A percentile compares a stretch with the other conserved stretches of the same genome.
Conservation (phyloP, 805 yeast genomes). For the Metschnikowia matae region DNA sequence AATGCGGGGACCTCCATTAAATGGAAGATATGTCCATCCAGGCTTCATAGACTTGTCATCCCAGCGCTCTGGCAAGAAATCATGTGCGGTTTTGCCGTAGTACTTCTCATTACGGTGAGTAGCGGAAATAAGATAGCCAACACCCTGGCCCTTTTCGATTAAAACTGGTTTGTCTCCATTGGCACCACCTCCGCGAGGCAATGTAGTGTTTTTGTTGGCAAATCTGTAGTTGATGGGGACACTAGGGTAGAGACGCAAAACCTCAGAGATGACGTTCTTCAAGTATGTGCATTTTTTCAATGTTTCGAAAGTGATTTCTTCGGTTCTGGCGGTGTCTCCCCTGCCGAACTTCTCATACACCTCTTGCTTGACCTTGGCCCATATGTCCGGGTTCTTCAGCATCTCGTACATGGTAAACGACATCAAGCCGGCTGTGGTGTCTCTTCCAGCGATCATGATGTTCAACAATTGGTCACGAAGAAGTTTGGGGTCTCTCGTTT, state of each 20-base stretch:
- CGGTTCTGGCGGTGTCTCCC: constrained; percentile 19
- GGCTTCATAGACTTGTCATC: constrained; percentile 3
- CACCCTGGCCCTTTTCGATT: constrained; percentile 10
- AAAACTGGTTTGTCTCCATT: constrained; percentile 35
- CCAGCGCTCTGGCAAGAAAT: constrained; percentile 17
- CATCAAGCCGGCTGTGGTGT: constrained; percentile 16
- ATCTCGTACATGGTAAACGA: constrained; percentile 22
- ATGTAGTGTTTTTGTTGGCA: constrained; percentile 42
- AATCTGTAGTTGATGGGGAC: constrained; percentile 48
- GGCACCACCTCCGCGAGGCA: constrained; percentile 49
- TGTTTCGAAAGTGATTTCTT: constrained; percentile 42
- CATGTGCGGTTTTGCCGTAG: constrained; percentile 14
- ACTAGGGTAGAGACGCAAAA: constrained; percentile 47
- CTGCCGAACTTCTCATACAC: constrained; percentile 21
- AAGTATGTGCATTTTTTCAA: constrained; percentile 45
- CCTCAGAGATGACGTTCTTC: constrained; percentile 44
- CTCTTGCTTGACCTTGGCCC: constrained; percentile 26
- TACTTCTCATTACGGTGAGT: constrained; percentile 10
- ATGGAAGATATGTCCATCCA: constrained; percentile 13
- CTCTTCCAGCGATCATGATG: constrained; percentile 17
- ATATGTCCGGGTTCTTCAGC: constrained; percentile 29
- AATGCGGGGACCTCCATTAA: constrained; percentile 14
- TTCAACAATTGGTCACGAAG: constrained; percentile 16
- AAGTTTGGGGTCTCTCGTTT: constrained; percentile 11
- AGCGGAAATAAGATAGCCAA: constrained; percentile 11